These are phyloP conservation scores for Lipomyces oligophaga DNA, from an alignment of 805 yeast genomes.

Conservation along the genomic window DNA sequence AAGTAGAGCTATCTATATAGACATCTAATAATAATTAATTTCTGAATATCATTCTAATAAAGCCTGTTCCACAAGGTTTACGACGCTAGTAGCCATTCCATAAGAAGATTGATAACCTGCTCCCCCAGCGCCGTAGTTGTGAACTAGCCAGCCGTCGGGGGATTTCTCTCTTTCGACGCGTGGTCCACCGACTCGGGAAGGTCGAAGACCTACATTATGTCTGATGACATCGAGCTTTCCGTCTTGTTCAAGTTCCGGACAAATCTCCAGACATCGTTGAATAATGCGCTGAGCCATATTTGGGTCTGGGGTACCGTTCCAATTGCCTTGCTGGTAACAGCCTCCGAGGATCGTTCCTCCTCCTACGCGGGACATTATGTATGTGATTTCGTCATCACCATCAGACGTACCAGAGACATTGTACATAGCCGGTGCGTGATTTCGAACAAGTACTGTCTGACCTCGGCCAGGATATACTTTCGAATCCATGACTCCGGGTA, in stretches of 20 bases:
- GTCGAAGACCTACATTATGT: conserved; percentile 72
- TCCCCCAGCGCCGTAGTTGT: conserved; percentile 66
- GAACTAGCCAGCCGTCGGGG: conserved; percentile 47
- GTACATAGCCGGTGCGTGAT: conserved; percentile 27
- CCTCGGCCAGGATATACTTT: conserved; percentile 72
- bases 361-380: conserved; percentile 40
- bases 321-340: conserved; percentile 58
- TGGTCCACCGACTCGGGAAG: conserved; percentile 70
- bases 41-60: too few relatives aligned
- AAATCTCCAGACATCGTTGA: conserved; percentile 39
- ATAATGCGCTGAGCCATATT: conserved; percentile 60
- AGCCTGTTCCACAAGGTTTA: conserved; percentile 31
- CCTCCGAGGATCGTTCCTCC: conserved; percentile 76
- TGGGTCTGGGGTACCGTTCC: conserved; percentile 57
- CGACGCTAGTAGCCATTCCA: conserved; percentile 54
- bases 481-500: conserved; percentile 64
- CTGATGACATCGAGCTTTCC: conserved; percentile 51
- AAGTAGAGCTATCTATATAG: too few relatives aligned
- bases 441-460: conserved; percentile 64
- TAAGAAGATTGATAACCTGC: conserved; percentile 73
- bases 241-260: conserved; percentile 43
- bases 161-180: conserved; percentile 56
- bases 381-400: conserved; percentile 27
- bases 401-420: conserved; percentile 18
- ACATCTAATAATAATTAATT: too few relatives aligned